phyloP scores from a whole-genome alignment of 139 green algal genomes.

The Chlamydomonas incerta region DNA sequence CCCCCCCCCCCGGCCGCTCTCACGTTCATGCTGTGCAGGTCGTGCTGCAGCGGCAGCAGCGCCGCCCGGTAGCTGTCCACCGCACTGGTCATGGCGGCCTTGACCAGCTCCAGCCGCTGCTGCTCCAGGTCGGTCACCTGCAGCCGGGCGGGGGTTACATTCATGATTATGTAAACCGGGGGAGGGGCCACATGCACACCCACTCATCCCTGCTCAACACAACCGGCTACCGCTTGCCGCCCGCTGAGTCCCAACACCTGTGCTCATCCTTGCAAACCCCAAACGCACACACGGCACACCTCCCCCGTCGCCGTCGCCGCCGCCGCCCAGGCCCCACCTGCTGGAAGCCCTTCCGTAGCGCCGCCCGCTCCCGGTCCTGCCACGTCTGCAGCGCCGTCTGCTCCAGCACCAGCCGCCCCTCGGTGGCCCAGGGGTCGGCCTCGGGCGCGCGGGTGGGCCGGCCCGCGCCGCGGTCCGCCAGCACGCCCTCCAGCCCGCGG shows the following conservation, averaged over 20 bases:
- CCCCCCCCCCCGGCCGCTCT: no score
- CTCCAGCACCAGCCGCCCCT: slow-evolving; percentile 59
- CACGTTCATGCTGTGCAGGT: slow-evolving; percentile 4
- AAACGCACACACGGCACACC: no score
- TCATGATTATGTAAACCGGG: no score
- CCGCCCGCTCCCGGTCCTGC: slow-evolving; percentile 59
- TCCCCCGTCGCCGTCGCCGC: no score
- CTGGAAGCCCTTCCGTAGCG: slow-evolving; percentile 41
- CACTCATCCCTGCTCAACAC: no score
- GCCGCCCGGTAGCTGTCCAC: slow-evolving; percentile 53
- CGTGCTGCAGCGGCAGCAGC: slow-evolving; percentile 42
- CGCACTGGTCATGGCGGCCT: slow-evolving; percentile 35
- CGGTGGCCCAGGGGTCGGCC: slow-evolving; percentile 74
- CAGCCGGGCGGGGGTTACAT: no score
- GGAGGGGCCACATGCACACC: no score
- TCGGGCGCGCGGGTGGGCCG: slow-evolving; percentile 46
- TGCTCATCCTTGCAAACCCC: no score
- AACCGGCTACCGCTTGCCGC: no score
- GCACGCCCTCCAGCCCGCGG: slow-evolving; percentile 29
- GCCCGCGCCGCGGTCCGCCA: slow-evolving; percentile 21
- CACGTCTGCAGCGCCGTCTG: slow-evolving; percentile 49
- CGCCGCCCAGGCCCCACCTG: slow-evolving; percentile 16
- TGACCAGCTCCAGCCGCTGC: slow-evolving; percentile 46
- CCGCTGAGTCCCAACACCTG: no score
- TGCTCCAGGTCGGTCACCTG: slow-evolving; percentile 59